These are phyloP conservation scores for Aspergillus amoenus DNA, from an alignment of 2,329 filamentous ascomycete genomes.

Conservation along the genomic window DNA sequence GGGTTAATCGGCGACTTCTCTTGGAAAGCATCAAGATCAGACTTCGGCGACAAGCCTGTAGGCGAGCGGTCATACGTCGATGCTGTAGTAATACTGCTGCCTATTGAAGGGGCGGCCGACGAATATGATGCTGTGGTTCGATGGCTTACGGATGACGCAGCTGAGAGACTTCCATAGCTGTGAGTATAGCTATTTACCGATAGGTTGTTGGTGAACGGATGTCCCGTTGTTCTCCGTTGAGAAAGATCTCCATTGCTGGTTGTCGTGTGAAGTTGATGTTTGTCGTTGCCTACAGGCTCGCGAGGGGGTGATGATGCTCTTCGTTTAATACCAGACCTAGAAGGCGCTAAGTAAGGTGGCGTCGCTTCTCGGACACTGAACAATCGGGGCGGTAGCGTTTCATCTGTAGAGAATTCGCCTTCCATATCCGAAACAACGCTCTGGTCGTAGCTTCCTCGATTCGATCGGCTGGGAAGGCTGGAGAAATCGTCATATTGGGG, in stretches of 20 bases:
- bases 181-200: conserved; percentile 56
- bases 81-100: conserved; percentile 66
- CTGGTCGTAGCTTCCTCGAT: conserved; percentile 64
- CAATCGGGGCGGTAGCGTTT: conserved; percentile 35
- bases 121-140: conserved; percentile 61
- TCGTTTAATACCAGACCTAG: conserved; percentile 60
- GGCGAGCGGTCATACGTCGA: conserved; percentile 64
- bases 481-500: conserved; percentile 51
- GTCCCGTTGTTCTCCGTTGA: conserved; percentile 53
- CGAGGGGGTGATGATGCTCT: conserved; percentile 64
- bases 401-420: conserved; percentile 41
- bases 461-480: conserved; percentile 52
- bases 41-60: conserved; percentile 57
- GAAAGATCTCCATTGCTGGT: conserved; percentile 53
- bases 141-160: conserved; percentile 61
- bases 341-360: conserved; percentile 35
- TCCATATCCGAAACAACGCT: conserved; percentile 54
- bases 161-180: conserved; percentile 63
- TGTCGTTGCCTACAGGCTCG: conserved; percentile 46
- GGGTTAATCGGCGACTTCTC: conserved; percentile 52
- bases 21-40: conserved; percentile 54
- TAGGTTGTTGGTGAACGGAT: conserved; percentile 56
- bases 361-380: conserved; percentile 41
- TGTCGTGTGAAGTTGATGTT: conserved; percentile 32
- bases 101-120: conserved; percentile 61